Conservation (phyloP, 169 alveolate genomes). For the Hepatocystis sp. region DNA sequence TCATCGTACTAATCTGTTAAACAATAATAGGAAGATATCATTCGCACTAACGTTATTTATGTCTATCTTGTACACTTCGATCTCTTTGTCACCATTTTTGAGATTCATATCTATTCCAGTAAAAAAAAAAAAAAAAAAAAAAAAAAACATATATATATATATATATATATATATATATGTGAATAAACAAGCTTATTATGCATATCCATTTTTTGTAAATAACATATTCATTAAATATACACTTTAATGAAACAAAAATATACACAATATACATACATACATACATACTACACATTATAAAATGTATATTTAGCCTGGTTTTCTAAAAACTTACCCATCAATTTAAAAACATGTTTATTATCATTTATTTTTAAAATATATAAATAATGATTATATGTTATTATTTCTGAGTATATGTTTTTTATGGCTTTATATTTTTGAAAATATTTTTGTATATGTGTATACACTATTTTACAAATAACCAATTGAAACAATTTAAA, state of each 20-base stretch:
- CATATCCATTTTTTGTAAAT: too few relatives aligned
- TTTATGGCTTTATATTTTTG: constrained; percentile 9
- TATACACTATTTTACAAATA: constrained; percentile 14
- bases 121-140: background rate
- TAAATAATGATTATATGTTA: background rate
- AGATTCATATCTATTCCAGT: constrained; percentile 34
- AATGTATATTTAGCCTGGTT: background rate
- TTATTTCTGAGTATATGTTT: constrained; percentile 22
- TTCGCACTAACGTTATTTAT: constrained; percentile 57
- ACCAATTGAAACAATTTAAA: constrained; percentile 35
- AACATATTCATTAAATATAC: too few relatives aligned
- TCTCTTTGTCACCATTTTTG: constrained; percentile 25
- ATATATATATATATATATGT: too few relatives aligned
- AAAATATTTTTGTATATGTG: constrained; percentile 17
- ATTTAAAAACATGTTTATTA: constrained; percentile 23
- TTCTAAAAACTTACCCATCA: constrained; percentile 16
- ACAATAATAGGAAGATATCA: constrained; percentile 61
- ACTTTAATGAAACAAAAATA: too few relatives aligned
- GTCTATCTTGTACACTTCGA: constrained; percentile 43
- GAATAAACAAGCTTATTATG: too few relatives aligned
- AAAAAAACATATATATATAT: too few relatives aligned
- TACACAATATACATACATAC: too few relatives aligned
- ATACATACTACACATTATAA: background rate
- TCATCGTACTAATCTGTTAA: too few relatives aligned
- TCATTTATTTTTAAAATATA: constrained; percentile 27